These are phyloP conservation scores for Trichoderma arundinaceum DNA, from an alignment of 2,329 filamentous ascomycete genomes.

Conservation along the genomic window DNA sequence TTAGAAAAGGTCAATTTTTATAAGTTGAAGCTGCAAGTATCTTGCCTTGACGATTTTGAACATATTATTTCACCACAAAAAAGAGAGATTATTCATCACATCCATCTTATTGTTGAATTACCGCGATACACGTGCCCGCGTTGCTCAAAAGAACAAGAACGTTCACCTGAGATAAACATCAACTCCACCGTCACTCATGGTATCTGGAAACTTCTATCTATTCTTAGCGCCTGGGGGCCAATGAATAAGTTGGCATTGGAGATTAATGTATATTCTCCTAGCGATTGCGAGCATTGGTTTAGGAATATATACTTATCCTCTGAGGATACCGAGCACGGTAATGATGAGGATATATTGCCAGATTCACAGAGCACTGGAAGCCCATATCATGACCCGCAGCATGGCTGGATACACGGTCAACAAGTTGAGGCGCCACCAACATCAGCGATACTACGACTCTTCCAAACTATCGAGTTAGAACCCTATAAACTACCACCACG, in stretches of 20 bases:
- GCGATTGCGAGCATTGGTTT: constrained; percentile 46
- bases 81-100: constrained; percentile 39
- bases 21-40: constrained; percentile 37
- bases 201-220: constrained; percentile 41
- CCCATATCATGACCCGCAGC: constrained; percentile 38
- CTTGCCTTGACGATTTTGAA: constrained; percentile 39
- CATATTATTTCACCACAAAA: constrained; percentile 32
- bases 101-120: constrained; percentile 42
- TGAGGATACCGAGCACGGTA: constrained; percentile 35
- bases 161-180: not conserved
- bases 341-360: not conserved
- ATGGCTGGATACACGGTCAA: constrained; percentile 43
- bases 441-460: constrained; percentile 39
- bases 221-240: constrained; percentile 42
- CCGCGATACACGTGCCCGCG: constrained; percentile 37
- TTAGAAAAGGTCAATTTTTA: constrained; percentile 42
- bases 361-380: not conserved
- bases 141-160: constrained; percentile 31
- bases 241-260: constrained; percentile 41
- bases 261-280: constrained; percentile 44
- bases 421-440: constrained; percentile 37
- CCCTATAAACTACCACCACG: constrained; percentile 32
- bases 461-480: constrained; percentile 31
- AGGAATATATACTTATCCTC: constrained; percentile 39
- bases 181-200: constrained; percentile 34